Conservation (phyloP, 495 filamentous ascomycete species). For the Penicillium daleae region DNA sequence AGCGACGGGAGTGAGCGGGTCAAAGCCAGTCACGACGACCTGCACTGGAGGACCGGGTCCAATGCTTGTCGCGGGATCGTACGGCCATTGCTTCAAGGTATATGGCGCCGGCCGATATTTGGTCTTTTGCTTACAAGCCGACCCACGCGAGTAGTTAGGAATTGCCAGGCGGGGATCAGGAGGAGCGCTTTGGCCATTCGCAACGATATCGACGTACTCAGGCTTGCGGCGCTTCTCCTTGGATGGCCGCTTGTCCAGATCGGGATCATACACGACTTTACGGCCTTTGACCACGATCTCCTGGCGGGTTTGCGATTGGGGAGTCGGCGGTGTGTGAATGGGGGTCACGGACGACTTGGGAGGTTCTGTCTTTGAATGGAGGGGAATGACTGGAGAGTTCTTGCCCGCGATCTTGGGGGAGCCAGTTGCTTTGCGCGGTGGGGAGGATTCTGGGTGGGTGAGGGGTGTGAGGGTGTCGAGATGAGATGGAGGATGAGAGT, state of each 20-base stretch:
- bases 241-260: conserved; percentile 61
- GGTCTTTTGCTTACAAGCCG: conserved; percentile 69
- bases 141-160: conserved; percentile 58
- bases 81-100: conserved; percentile 72
- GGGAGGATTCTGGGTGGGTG: conserved; percentile 77
- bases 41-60: conserved; percentile 87
- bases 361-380: conserved; percentile 19
- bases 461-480: conserved; percentile 72
- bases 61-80: conserved; percentile 78
- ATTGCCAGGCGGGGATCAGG: conserved; percentile 78
- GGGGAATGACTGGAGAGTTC: conserved; percentile 16
- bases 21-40: conserved; percentile 90
- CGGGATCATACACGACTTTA: conserved; percentile 76
- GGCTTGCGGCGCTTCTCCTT: conserved; percentile 72
- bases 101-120: conserved; percentile 78
- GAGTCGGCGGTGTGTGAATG: conserved; percentile 53
- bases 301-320: conserved; percentile 63
- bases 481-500: conserved; percentile 48
- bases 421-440: conserved; percentile 59
- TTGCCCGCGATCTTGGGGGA: conserved; percentile 49
- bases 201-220: conserved; percentile 71
- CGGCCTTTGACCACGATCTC: conserved; percentile 66
- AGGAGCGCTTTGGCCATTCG: conserved; percentile 65
- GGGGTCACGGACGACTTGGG: conserved; percentile 48
- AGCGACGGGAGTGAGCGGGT: conserved; percentile 79